Percentiles rank a stretch among this genome's conserved stretches.
Evolutionary conservation across 1,284 basidiomycete genomes (phyloP).

Genomic region (Trichosporon faecale): DNA sequence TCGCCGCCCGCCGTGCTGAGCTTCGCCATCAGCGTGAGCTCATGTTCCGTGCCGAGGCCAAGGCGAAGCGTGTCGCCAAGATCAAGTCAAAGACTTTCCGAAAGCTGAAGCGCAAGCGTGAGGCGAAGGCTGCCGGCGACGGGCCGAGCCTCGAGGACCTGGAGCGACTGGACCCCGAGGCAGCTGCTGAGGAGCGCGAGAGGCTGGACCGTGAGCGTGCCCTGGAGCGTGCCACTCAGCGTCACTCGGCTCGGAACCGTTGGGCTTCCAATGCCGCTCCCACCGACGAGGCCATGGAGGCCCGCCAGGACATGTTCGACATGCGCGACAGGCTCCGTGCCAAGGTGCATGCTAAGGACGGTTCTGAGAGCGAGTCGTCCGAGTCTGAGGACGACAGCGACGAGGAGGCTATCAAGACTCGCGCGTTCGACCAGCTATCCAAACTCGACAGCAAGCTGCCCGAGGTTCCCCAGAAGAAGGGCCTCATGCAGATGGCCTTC

Average conservation of each 20-base stretch:
- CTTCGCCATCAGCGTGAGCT: constrained; percentile 85
- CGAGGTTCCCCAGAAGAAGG: constrained; percentile 53
- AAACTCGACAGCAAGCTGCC: constrained; percentile 53
- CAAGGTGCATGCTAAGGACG: constrained; percentile 62
- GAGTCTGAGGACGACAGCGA: constrained; percentile 56
- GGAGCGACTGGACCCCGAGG: constrained; percentile 56
- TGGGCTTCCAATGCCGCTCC: constrained; percentile 46
- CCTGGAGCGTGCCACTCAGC: constrained; percentile 76
- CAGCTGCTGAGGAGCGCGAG: constrained; percentile 60
- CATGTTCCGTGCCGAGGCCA: constrained; percentile 88
- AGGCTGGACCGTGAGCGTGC: constrained; percentile 76
- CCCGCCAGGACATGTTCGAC: constrained; percentile 58
- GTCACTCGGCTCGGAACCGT: constrained; percentile 65
- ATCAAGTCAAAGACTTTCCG: constrained; percentile 96
- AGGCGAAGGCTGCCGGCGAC: constrained; percentile 59
- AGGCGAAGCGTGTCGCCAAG: constrained; percentile 85
- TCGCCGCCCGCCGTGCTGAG: constrained; percentile 72
- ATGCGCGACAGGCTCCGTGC: constrained; percentile 74
- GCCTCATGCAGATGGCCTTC: constrained; percentile 87
- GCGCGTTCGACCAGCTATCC: constrained; percentile 71
- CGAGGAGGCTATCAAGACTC: constrained; percentile 59
- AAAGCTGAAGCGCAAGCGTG: constrained; percentile 74
- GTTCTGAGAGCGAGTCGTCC: constrained; percentile 55
- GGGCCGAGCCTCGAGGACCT: constrained; percentile 55
- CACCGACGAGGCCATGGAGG: constrained; percentile 36